A percentile compares a stretch with the other conserved stretches of the same genome.
Evolutionary conservation across 2,329 filamentous ascomycete genomes (phyloP).

Genomic region (Ceratocystiopsis minuta): DNA sequence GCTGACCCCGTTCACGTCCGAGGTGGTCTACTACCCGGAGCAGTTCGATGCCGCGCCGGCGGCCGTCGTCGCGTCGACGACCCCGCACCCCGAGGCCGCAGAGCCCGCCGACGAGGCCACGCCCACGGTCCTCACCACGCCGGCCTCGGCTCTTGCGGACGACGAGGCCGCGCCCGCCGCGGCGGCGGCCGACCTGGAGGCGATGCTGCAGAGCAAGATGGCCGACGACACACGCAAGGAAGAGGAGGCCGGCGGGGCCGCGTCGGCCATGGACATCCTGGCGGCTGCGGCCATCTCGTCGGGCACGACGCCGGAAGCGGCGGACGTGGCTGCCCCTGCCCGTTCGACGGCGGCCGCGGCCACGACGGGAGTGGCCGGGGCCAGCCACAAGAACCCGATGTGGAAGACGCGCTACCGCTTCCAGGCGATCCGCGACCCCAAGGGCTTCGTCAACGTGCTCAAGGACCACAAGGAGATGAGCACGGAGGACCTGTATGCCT

Average conservation of each 20-base stretch:
- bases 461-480: slow-evolving; percentile 32
- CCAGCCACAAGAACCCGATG: slow-evolving; percentile 7
- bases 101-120: neutral
- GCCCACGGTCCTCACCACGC: neutral
- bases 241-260: neutral
- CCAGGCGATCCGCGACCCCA: slow-evolving; percentile 30
- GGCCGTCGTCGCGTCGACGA: neutral
- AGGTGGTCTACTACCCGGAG: slow-evolving; percentile 8
- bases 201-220: slow-evolving; percentile 3
- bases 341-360: neutral
- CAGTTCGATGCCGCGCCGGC: slow-evolving; percentile 5
- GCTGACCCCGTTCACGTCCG: slow-evolving; percentile 8
- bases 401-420: slow-evolving; percentile 25
- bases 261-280: neutral
- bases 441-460: slow-evolving; percentile 29
- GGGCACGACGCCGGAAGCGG: neutral
- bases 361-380: slow-evolving; percentile 1
- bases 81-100: neutral
- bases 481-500: slow-evolving; percentile 25
- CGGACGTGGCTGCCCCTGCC: slow-evolving; percentile 5
- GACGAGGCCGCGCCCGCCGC: neutral
- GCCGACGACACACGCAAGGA: slow-evolving; percentile 4
- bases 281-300: neutral
- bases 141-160: neutral
- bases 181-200: slow-evolving; percentile 2